Evolutionary conservation across 352 stramenopile genomes (phyloP).

Genomic region (Saprolegnia diclina): DNA sequence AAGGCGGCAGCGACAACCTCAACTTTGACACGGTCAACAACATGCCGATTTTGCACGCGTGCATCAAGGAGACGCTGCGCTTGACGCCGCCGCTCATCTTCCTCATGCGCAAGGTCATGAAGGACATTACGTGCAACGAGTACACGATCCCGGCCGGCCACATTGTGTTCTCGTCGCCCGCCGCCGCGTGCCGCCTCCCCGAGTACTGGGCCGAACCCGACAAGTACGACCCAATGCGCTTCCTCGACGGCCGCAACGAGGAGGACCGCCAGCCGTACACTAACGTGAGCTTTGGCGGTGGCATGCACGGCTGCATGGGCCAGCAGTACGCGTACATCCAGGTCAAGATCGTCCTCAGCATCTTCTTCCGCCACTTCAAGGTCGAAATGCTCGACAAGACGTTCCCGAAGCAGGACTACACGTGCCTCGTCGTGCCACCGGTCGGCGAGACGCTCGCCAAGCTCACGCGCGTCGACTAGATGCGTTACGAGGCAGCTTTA

Average conservation of each 20-base stretch:
- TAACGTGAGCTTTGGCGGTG: conserved; percentile 84
- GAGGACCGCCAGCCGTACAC: conserved; percentile 44
- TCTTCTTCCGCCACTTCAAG: conserved; percentile 86
- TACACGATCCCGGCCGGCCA: conserved; percentile 88
- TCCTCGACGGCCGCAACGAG: conserved; percentile 70
- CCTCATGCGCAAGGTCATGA: conserved; percentile 84
- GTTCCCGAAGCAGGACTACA: conserved; percentile 84
- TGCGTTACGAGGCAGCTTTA: not conserved
- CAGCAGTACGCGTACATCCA: conserved; percentile 91
- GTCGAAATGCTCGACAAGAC: conserved; percentile 63
- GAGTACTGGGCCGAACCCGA: conserved; percentile 53
- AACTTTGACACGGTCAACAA: conserved; percentile 65
- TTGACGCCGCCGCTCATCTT: conserved; percentile 91
- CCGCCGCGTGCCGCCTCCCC: conserved; percentile 53
- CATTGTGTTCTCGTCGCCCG: conserved; percentile 81
- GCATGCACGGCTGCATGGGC: conserved; percentile 91
- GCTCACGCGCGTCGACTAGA: conserved; percentile 11
- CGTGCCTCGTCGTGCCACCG: conserved; percentile 89
- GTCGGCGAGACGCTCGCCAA: conserved; percentile 43
- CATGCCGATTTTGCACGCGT: conserved; percentile 84
- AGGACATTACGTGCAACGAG: conserved; percentile 49
- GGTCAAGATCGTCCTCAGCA: conserved; percentile 89
- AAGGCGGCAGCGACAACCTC: conserved; percentile 22
- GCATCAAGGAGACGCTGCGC: conserved; percentile 86
- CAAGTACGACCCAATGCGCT: conserved; percentile 85